Percentiles rank a stretch among this genome's conserved stretches.
phyloP scores from a whole-genome alignment of 129 eudicot species.

The Saussurea involucrata region DNA sequence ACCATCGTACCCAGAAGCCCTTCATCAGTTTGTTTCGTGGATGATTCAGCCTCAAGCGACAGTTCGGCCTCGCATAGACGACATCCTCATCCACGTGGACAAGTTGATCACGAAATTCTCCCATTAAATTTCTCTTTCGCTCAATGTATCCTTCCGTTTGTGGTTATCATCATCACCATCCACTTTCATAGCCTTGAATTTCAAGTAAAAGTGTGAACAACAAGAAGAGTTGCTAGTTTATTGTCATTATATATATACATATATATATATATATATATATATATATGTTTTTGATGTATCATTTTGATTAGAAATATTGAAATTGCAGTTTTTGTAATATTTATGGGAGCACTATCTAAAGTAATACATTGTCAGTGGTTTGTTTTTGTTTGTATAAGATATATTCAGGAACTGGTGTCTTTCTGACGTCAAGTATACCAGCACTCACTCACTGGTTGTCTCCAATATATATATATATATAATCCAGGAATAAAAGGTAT shows the following conservation, averaged over 20 bases:
- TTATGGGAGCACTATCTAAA: not conserved
- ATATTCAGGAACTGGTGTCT: not conserved
- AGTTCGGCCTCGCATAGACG: conserved; percentile 80
- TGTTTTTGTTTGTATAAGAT: not conserved
- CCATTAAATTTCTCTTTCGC: conserved; percentile 20
- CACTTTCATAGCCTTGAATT: not conserved
- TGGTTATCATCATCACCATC: not conserved
- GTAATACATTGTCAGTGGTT: not conserved
- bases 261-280: no score
- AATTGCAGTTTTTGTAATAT: not conserved
- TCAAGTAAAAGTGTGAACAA: conserved; percentile 7
- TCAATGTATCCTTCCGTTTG: not conserved
- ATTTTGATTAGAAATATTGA: not conserved
- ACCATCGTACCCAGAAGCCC: conserved; percentile 78
- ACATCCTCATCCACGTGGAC: conserved; percentile 88
- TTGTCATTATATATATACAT: conserved; percentile 12
- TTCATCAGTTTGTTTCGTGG: conserved; percentile 94
- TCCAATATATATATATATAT: not conserved
- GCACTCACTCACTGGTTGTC: not conserved
- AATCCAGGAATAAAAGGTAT: not conserved
- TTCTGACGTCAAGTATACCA: not conserved
- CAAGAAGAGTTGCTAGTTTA: conserved; percentile 12
- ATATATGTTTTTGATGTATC: not conserved
- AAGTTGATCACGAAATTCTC: conserved; percentile 73
- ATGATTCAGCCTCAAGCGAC: conserved; percentile 92